Percentiles rank a stretch among this genome's conserved stretches.
Conservation (phyloP, 768 basidiomycete genomes). For the Clavaria fumosa region DNA sequence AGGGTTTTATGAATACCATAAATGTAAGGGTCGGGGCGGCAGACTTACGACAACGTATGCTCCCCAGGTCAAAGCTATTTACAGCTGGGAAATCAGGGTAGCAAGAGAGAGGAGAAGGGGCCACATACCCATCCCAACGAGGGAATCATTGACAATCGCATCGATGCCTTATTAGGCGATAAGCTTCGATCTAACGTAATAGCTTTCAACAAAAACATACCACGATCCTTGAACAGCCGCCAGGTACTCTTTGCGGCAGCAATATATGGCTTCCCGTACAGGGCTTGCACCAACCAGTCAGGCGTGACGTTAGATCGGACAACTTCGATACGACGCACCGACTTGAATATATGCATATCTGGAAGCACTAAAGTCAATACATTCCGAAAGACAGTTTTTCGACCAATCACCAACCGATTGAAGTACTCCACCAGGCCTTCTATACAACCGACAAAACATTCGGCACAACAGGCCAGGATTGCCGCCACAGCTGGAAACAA, state of each 20-base stretch:
- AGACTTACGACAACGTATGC: constrained; percentile 62
- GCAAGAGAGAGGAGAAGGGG: constrained; percentile 5
- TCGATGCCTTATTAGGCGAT: constrained; percentile 38
- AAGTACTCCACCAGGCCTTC: constrained; percentile 61
- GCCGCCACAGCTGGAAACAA: constrained; percentile 45
- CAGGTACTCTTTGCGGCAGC: constrained; percentile 74
- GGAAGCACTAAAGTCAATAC: not conserved
- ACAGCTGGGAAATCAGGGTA: not conserved
- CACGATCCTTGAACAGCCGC: constrained; percentile 60
- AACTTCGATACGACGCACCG: constrained; percentile 22
- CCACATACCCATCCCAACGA: constrained; percentile 67
- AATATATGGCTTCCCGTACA: constrained; percentile 77
- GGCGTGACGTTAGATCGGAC: too few species aligned
- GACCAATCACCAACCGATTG: constrained; percentile 35
- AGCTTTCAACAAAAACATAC: constrained; percentile 21
- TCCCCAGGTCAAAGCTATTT: constrained; percentile 62
- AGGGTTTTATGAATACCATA: too few species aligned
- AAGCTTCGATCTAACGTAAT: constrained; percentile 6
- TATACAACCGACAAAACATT: constrained; percentile 62
- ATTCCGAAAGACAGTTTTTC: not conserved
- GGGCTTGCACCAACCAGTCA: too few species aligned
- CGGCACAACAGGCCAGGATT: constrained; percentile 63
- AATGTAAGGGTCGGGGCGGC: too few species aligned
- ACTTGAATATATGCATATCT: constrained; percentile 80
- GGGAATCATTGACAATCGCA: constrained; percentile 68